Percentiles rank a stretch among this genome's conserved stretches.
These are phyloP conservation scores for Copromyces sp. DNA, from an alignment of 495 filamentous ascomycete species.

Conservation along the genomic window DNA sequence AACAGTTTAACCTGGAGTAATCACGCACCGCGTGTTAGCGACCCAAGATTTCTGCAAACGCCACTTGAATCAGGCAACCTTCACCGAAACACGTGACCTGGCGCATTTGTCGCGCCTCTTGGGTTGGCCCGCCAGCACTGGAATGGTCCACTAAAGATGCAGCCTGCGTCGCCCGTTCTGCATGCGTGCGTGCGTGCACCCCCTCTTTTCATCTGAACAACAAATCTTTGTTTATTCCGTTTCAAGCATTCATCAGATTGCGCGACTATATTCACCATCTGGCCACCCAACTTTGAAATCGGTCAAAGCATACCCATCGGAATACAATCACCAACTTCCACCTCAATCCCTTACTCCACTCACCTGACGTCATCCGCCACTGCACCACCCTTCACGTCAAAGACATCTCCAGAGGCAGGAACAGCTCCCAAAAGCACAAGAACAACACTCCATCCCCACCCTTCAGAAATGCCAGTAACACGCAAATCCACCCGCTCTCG, in stretches of 20 bases:
- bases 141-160: neutral
- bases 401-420: neutral
- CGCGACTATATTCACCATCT: neutral
- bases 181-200: neutral
- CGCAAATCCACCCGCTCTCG: conserved; percentile 45
- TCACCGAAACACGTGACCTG: conserved; percentile 14
- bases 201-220: neutral
- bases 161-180: neutral
- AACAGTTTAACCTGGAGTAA: neutral
- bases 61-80: neutral
- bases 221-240: neutral
- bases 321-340: neutral
- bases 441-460: too few species aligned
- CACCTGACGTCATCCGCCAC: conserved; percentile 15
- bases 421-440: neutral
- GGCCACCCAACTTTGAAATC: neutral
- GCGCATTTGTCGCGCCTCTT: conserved; percentile 13
- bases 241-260: neutral
- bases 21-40: neutral
- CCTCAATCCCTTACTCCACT: neutral
- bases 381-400: neutral
- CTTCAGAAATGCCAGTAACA: conserved; percentile 71
- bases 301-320: neutral
- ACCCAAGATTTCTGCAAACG: neutral
- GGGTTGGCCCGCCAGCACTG: conserved; percentile 23